Evolutionary conservation across 2,329 filamentous ascomycete genomes (phyloP), one percentile per base, ranked within the genome.

Genomic region (Ascochyta koolunga): DNA sequence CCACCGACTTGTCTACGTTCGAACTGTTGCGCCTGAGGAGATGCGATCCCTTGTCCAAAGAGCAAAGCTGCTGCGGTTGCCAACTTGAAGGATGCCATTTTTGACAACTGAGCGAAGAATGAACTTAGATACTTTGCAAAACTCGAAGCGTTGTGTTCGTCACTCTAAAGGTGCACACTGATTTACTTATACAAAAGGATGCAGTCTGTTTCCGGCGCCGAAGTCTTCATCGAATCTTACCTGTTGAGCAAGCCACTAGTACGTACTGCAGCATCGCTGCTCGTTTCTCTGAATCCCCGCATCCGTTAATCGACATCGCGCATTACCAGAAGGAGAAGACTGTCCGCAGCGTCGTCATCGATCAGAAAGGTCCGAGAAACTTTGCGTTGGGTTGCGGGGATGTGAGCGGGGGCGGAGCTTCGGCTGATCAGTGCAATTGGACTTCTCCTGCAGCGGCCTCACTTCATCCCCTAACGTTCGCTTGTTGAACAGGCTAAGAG

Each of bases 41-140:
- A 55, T 19, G 53, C 53, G 18, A 11, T 25, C 18, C 42, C 42
- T 16, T 46, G 41, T 25, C 41, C 47, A 13, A 51, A 39, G 18
- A 56, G 42, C 53, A 56, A 25, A 16, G 53, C 53, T 37, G 42
- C 47, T 27, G 47, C 32, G n/a, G 42, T 39, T 31, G 42, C 47
- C 36, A 50, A 25, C 27, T 51, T 56, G 46, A 56, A 47, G 33
- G 37, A 47, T n/a, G 47, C 27, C 53, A 56, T 56, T 8, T 8
- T 29, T 36, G 41, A 24, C 24, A 33, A 32, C 10, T 5, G 5
- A 38, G 38, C 39, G 16, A 16, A 47, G 19, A 19, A 29, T 44
- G 13, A 35, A 19, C 35, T 35, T 8, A 35, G 16, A 16, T 19
- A n/a, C 32, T 47, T 22, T 25, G 11, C n/a, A 25, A 54, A 16